phyloP scores from a whole-genome alignment of 306 rosid genomes.

The Vigna reflexopilosa region DNA sequence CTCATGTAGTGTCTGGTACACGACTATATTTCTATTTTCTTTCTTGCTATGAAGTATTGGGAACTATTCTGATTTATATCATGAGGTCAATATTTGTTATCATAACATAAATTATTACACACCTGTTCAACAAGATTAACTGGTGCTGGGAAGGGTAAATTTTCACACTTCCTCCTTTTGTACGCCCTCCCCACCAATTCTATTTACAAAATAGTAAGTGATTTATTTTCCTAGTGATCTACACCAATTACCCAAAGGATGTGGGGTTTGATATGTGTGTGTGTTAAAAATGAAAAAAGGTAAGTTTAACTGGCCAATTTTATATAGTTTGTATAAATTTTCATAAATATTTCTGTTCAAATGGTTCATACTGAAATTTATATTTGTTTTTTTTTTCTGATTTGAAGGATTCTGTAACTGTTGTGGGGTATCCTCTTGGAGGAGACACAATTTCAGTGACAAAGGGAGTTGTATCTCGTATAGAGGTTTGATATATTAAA shows the following conservation, averaged over 20 bases:
- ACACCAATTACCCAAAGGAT: constrained; percentile 27
- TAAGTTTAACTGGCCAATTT: constrained; percentile 3
- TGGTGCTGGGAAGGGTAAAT: constrained; percentile 3
- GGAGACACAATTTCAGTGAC: constrained; percentile 99
- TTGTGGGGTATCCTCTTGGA: constrained; percentile 98
- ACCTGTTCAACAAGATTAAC: not conserved
- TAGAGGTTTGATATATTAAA: constrained; percentile 73
- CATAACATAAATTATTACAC: not conserved
- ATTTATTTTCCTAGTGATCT: constrained; percentile 9
- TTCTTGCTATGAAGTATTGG: constrained; percentile 2
- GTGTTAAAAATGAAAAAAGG: constrained; percentile 12
- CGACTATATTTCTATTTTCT: constrained; percentile 7
- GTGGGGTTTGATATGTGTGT: constrained; percentile 2
- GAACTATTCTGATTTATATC: not conserved
- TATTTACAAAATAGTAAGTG: constrained; percentile 18
- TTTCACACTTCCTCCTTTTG: constrained; percentile 29
- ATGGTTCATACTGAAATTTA: constrained; percentile 34
- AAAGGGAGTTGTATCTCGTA: constrained; percentile 97
- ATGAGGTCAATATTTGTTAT: constrained; percentile 33
- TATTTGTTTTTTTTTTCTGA: constrained; percentile 30
- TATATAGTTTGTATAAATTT: constrained; percentile 11
- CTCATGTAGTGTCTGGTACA: constrained; percentile 19
- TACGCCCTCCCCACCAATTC: constrained; percentile 14
- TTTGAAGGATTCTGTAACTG: constrained; percentile 96
- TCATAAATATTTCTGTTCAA: constrained; percentile 16